Evolutionary conservation across 495 filamentous ascomycete species (phyloP).

Genomic region (Penicillium atrosanguineum): DNA sequence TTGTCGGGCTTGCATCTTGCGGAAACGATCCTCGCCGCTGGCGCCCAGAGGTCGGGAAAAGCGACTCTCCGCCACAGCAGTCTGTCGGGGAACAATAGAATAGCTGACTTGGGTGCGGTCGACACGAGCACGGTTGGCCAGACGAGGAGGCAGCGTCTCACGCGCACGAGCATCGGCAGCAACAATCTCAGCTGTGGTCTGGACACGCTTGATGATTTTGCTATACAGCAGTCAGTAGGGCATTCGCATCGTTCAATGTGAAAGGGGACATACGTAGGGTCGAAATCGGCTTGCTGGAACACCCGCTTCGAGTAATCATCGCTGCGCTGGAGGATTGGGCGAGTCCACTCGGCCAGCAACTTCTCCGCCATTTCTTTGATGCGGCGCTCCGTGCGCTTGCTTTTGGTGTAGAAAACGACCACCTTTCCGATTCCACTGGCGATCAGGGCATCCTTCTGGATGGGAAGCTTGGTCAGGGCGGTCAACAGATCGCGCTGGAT

Average conservation of each 20-base stretch:
- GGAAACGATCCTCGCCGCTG: constrained; percentile 75
- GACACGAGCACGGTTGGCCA: constrained; percentile 69
- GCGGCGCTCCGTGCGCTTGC: constrained; percentile 74
- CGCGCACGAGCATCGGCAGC: constrained; percentile 67
- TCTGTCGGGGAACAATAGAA: constrained; percentile 71
- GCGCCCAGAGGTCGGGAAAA: constrained; percentile 66
- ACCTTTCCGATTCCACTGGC: constrained; percentile 95
- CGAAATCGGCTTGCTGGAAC: constrained; percentile 53
- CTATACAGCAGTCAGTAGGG: constrained; percentile 22
- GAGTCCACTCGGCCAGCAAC: constrained; percentile 89
- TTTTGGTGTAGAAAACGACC: constrained; percentile 92
- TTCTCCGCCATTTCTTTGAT: constrained; percentile 95
- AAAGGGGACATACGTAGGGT: constrained; percentile 48
- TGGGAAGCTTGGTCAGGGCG: constrained; percentile 72
- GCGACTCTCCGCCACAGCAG: constrained; percentile 46
- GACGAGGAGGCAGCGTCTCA: constrained; percentile 64
- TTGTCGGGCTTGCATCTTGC: constrained; percentile 74
- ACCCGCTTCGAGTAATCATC: constrained; percentile 87
- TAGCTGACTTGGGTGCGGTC: constrained; percentile 73
- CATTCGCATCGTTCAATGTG: constrained; percentile 2
- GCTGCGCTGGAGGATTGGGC: constrained; percentile 89
- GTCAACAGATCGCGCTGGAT: constrained; percentile 94
- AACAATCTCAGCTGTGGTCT: constrained; percentile 47
- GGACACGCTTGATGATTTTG: constrained; percentile 48
- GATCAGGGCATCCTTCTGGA: constrained; percentile 84